These are phyloP conservation scores for Venturia nashicola DNA, from an alignment of 2,329 filamentous ascomycete genomes.

Conservation along the genomic window DNA sequence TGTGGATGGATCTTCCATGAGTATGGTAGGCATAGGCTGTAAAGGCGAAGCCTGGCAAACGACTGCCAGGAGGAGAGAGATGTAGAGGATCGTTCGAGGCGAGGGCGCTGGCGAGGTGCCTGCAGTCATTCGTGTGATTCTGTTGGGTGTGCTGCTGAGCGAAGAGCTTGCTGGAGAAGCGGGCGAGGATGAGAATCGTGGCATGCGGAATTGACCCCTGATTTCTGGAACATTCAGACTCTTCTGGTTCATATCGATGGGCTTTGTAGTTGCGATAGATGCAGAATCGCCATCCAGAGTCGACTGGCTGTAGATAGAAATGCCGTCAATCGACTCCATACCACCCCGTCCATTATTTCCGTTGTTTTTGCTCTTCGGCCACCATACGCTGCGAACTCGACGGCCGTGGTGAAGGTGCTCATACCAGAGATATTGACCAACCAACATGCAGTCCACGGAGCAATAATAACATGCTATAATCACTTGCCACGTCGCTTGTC, in stretches of 20 bases:
- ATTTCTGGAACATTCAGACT: not conserved
- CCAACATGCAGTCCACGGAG: constrained; percentile 49
- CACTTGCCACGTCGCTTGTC: constrained; percentile 55
- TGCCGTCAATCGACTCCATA: constrained; percentile 5
- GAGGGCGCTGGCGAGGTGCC: constrained; percentile 33
- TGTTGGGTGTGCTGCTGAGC: constrained; percentile 14
- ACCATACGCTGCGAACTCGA: constrained; percentile 26
- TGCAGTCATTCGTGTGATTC: constrained; percentile 20
- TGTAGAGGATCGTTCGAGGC: constrained; percentile 33
- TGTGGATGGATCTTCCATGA: not conserved
- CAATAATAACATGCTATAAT: constrained; percentile 55
- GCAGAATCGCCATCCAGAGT: constrained; percentile 5
- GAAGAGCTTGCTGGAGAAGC: constrained; percentile 9
- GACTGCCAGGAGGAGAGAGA: constrained; percentile 33
- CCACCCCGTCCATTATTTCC: not conserved
- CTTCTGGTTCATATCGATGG: constrained; percentile 7
- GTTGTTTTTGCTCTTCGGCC: constrained; percentile 10
- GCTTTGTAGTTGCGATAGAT: not conserved
- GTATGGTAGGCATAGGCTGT: constrained; percentile 6
- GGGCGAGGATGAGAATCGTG: constrained; percentile 15
- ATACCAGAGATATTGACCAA: constrained; percentile 55
- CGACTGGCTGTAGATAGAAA: constrained; percentile 7
- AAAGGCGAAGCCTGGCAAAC: constrained; percentile 25
- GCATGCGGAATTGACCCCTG: constrained; percentile 10
- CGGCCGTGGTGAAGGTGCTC: constrained; percentile 41